phyloP scores from a whole-genome alignment of 2,329 filamentous ascomycete species.

The Apiospora marii region DNA sequence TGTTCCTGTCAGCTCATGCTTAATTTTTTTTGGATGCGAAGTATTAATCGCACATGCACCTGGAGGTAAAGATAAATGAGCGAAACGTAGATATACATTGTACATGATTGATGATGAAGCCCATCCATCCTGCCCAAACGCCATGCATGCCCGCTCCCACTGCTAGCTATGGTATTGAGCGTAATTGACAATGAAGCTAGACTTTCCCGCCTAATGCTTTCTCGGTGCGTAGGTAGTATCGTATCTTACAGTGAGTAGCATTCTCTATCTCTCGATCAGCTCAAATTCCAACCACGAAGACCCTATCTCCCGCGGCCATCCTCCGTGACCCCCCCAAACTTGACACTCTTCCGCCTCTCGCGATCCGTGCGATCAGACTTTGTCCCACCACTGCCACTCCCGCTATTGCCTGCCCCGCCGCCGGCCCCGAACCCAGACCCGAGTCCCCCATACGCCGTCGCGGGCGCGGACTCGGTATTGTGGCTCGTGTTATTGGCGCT shows the following conservation, averaged over 20 bases:
- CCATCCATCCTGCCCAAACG: background rate
- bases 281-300: background rate
- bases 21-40: background rate
- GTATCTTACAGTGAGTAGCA: background rate
- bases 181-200: background rate
- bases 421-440: conserved; percentile 24
- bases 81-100: background rate
- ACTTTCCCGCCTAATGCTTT: background rate
- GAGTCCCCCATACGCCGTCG: background rate
- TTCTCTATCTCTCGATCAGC: background rate
- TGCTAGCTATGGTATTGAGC: background rate
- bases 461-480: background rate
- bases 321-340: conserved; percentile 57
- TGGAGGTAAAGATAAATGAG: background rate
- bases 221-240: background rate
- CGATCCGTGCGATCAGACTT: conserved; percentile 44
- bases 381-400: conserved; percentile 39
- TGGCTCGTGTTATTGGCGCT: background rate
- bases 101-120: background rate
- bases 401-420: too few species aligned
- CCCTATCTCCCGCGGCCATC: conserved; percentile 33
- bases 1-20: background rate
- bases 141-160: background rate
- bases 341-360: conserved; percentile 70
- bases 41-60: background rate